A percentile compares a stretch with the other conserved stretches of the same genome.
Evolutionary conservation across 495 filamentous ascomycete species (phyloP).

Genomic region (Tuber magnatum): DNA sequence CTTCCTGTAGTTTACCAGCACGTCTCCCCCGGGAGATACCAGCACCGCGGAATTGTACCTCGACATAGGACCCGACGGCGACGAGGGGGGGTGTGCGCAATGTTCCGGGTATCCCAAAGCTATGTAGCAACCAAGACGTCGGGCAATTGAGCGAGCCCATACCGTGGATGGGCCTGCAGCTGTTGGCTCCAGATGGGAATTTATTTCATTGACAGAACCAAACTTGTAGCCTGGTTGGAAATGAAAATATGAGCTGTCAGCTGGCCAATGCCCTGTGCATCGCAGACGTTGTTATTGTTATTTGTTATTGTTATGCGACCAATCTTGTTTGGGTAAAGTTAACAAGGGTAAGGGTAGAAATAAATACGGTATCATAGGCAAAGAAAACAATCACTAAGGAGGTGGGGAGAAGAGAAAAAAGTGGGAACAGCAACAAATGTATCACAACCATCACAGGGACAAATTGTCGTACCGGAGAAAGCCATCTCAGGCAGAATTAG

Average conservation of each 20-base stretch:
- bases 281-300: background rate
- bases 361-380: constrained; percentile 6
- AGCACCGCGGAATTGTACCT: constrained; percentile 79
- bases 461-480: constrained; percentile 61
- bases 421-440: constrained; percentile 12
- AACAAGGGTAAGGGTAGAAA: constrained; percentile 10
- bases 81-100: constrained; percentile 45
- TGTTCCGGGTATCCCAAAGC: constrained; percentile 83
- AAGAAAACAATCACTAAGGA: constrained; percentile 6
- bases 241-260: constrained; percentile 18
- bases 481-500: constrained; percentile 83
- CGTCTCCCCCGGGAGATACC: constrained; percentile 63
- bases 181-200: constrained; percentile 71
- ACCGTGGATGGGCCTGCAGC: constrained; percentile 62
- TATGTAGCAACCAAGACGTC: constrained; percentile 68
- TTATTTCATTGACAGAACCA: constrained; percentile 66
- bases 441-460: constrained; percentile 12
- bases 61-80: constrained; percentile 43
- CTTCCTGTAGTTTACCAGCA: constrained; percentile 81
- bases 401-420: background rate
- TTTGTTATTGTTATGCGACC: constrained; percentile 9
- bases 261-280: constrained; percentile 14
- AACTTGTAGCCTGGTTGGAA: constrained; percentile 74
- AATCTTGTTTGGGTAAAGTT: constrained; percentile 11
- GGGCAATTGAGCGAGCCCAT: constrained; percentile 73